Evolutionary conservation across 2,329 filamentous ascomycete species (phyloP), one percentile per base, ranked within the genome.

Genomic region (Cladophialophora bantiana): DNA sequence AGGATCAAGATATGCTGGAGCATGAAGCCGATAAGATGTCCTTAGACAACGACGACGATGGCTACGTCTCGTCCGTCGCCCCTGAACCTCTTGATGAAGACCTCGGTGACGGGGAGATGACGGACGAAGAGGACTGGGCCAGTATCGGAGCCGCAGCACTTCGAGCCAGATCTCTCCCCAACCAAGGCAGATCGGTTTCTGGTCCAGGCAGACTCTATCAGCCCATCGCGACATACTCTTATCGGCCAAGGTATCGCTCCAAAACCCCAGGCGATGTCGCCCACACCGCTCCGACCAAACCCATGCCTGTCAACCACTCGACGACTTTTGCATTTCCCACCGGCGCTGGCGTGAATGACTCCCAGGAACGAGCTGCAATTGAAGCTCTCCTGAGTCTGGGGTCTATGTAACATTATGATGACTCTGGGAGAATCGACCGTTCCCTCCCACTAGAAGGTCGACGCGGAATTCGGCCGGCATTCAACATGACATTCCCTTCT

Each of bases 11-110:
- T 75, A 90, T 93, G 85, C 83, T 90, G 74, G 92, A 94, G 78
- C 86, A 94, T 74, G 93, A 96, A 78, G 94, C 91, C 40, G 94
- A 98, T 80, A 94, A 94, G 78, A 98, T 98, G 94, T 97, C 94
- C 68, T 85, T 93, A 57, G 90, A 92, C 74, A 85, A 91, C 75
- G 89, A 92, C 68, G 86, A 87, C 52, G 88, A 86, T 31, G 76
- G 74, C 60, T 82, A 78, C 63, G 93, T 91, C 12, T 93, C 91
- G 75, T 93, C 90, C 36, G 90, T 93, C 73, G 90, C 89, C 18
- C 77, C 78, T 13, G 89, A 91, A 66, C 83, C 88, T 68, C 82
- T 82, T 45, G 72, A 84, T 78, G 80, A 89, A 82, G 90, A 96
- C 75, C 88, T 92, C 68, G 89, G 91, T 71, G 93, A 97, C 58